Evolutionary conservation across 1,284 basidiomycete genomes (phyloP).

Genomic region (Cutaneotrichosporon mucoides): DNA sequence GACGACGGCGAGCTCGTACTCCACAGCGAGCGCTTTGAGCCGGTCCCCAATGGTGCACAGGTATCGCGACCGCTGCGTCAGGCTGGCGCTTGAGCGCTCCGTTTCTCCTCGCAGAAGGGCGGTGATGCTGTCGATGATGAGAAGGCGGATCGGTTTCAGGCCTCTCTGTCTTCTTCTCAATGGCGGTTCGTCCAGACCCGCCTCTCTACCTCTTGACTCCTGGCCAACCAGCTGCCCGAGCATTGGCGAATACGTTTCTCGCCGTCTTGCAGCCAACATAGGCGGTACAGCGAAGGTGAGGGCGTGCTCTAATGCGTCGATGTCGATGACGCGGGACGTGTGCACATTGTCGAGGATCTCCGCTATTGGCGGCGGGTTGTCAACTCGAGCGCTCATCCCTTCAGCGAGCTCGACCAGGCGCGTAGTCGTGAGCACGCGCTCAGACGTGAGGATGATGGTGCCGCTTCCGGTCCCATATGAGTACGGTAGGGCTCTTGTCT

Average conservation of each 20-base stretch:
- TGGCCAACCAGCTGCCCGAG: conserved; percentile 1
- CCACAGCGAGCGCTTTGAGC: conserved; percentile 64
- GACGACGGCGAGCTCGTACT: conserved; percentile 65
- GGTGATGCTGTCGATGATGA: conserved; percentile 76
- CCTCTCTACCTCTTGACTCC: too few relatives aligned
- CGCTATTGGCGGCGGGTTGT: conserved; percentile 1
- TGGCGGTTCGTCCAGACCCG: too few relatives aligned
- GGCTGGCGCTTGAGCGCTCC: conserved; percentile 48
- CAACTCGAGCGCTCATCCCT: conserved; percentile 11
- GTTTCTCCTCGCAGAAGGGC: conserved; percentile 64
- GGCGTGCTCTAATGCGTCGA: conserved; percentile 63
- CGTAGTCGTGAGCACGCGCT: conserved; percentile 64
- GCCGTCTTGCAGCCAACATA: conserved; percentile 51
- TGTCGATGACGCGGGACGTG: conserved; percentile 56
- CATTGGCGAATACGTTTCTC: not conserved
- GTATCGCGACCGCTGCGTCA: conserved; percentile 65
- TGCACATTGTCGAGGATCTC: conserved; percentile 62
- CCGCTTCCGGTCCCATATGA: conserved; percentile 36
- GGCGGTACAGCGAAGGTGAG: conserved; percentile 62
- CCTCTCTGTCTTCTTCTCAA: conserved; percentile 1
- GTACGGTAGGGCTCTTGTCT: too few relatives aligned
- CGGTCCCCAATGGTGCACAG: conserved; percentile 63
- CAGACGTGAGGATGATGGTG: conserved; percentile 68
- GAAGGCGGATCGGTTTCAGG: conserved; percentile 51
- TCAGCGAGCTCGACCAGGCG: conserved; percentile 54